These are phyloP conservation scores for Neckera pumila DNA, from an alignment of 225 moss, liverwort and hornwort genomes.

Conservation along the genomic window DNA sequence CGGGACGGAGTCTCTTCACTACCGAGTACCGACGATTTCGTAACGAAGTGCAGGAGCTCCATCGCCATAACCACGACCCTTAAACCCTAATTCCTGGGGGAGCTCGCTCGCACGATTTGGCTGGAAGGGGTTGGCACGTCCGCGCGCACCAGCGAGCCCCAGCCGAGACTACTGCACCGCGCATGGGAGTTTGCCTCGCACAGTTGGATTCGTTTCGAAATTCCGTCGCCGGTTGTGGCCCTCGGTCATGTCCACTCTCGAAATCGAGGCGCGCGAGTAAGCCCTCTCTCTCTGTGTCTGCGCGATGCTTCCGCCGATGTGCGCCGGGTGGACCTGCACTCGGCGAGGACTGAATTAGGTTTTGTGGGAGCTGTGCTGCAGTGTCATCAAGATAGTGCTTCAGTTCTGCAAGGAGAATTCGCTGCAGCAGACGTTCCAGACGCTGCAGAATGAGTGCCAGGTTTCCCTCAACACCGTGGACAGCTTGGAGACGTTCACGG, in stretches of 20 bases:
- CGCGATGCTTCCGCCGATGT: neutral
- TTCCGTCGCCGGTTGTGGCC: neutral
- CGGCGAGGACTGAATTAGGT: neutral
- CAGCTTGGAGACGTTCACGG: slow-evolving; percentile 87
- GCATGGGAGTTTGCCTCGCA: neutral
- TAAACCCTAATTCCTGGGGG: neutral
- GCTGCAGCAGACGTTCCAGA: slow-evolving; percentile 97
- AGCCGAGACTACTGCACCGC: neutral
- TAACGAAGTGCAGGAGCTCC: neutral
- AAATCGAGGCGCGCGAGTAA: slow-evolving; percentile 99
- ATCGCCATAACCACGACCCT: neutral
- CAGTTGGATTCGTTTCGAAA: neutral
- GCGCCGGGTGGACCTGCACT: neutral
- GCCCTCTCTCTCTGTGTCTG: neutral
- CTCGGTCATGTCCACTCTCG: slow-evolving; percentile 94
- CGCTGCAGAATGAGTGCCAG: slow-evolving; percentile 99
- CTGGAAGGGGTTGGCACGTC: neutral
- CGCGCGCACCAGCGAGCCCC: neutral
- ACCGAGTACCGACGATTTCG: neutral
- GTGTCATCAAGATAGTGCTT: slow-evolving; percentile 85
- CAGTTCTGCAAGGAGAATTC: slow-evolving; percentile 99
- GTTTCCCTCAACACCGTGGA: slow-evolving; percentile 98
- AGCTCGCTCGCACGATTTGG: neutral
- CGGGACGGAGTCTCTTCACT: neutral
- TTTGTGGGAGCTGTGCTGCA: slow-evolving; percentile 23